Conservation (phyloP, 768 basidiomycete genomes). For the Hydnum rufescens region DNA sequence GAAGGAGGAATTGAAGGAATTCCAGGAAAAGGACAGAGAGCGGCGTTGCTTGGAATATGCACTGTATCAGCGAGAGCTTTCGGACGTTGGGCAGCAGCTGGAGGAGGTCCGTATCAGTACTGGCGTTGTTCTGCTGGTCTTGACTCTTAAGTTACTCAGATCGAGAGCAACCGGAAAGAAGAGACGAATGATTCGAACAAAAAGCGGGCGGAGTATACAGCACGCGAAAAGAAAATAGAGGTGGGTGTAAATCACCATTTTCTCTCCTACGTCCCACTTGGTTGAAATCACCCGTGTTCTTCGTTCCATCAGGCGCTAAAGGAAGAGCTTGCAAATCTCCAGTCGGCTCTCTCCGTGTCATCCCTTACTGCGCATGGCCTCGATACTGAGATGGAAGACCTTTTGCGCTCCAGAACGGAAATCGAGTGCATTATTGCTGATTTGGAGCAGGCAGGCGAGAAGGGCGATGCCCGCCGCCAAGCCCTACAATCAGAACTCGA, state of each 20-base stretch:
- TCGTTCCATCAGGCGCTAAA: slow-evolving; percentile 16
- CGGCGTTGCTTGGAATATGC: slow-evolving; percentile 89
- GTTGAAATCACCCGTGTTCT: background rate
- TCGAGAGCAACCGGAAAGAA: slow-evolving; percentile 43
- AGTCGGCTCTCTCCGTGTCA: slow-evolving; percentile 50
- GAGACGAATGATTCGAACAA: slow-evolving; percentile 75
- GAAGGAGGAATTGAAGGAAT: slow-evolving; percentile 94
- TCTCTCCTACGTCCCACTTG: background rate
- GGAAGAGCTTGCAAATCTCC: slow-evolving; percentile 55
- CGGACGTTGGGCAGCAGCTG: slow-evolving; percentile 69
- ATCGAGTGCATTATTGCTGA: slow-evolving; percentile 70
- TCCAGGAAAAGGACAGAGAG: slow-evolving; percentile 89
- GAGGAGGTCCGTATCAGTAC: slow-evolving; percentile 41
- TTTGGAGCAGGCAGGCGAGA: slow-evolving; percentile 42
- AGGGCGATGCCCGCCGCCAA: slow-evolving; percentile 42
- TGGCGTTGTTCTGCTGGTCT: slow-evolving; percentile 1
- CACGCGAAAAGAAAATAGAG: slow-evolving; percentile 68
- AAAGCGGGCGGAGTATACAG: slow-evolving; percentile 61
- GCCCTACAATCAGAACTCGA: slow-evolving; percentile 45
- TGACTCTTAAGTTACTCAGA: slow-evolving; percentile 12
- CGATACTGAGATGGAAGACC: slow-evolving; percentile 70
- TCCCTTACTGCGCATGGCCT: slow-evolving; percentile 50
- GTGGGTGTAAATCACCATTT: slow-evolving; percentile 23
- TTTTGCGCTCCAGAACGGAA: slow-evolving; percentile 67
- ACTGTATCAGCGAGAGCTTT: slow-evolving; percentile 73